Evolutionary conservation across 2,329 filamentous ascomycete genomes (phyloP).

Genomic region (Calonectria pteridis): DNA sequence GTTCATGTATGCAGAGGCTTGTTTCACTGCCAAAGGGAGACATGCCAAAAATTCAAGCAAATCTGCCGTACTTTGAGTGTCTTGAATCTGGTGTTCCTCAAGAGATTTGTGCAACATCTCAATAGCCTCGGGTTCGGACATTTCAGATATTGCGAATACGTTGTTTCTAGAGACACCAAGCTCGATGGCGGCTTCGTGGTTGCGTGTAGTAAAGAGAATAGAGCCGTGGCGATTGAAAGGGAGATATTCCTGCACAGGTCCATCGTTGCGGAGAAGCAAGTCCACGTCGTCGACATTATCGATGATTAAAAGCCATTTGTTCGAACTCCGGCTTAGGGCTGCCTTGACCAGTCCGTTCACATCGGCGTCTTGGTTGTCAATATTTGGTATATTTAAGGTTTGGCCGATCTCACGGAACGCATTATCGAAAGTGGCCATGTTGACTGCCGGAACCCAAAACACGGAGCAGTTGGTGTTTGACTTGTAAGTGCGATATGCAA

Average conservation of each 20-base stretch:
- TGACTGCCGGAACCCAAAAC: conserved; percentile 55
- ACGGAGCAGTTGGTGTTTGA: conserved; percentile 48
- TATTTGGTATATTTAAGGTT: conserved; percentile 42
- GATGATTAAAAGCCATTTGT: conserved; percentile 57
- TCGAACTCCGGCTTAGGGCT: conserved; percentile 42
- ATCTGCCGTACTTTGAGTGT: conserved; percentile 28
- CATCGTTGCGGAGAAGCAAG: conserved; percentile 41
- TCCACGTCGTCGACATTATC: conserved; percentile 58
- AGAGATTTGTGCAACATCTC: conserved; percentile 38
- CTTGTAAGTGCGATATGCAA: conserved; percentile 44
- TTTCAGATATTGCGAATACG: conserved; percentile 31
- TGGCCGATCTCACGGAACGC: conserved; percentile 51
- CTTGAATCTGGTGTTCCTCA: conserved; percentile 31
- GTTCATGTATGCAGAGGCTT: conserved; percentile 53
- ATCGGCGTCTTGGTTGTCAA: conserved; percentile 50
- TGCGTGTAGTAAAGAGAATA: conserved; percentile 39
- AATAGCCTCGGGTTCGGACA: conserved; percentile 37
- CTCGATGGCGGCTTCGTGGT: conserved; percentile 10
- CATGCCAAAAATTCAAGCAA: conserved; percentile 47
- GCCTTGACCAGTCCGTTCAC: conserved; percentile 52
- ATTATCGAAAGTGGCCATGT: conserved; percentile 47
- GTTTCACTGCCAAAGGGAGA: conserved; percentile 52
- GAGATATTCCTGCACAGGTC: conserved; percentile 43
- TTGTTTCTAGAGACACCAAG: conserved; percentile 22
- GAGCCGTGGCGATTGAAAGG: conserved; percentile 36